These are phyloP conservation scores for Trichoderma aggressivum DNA, from an alignment of 2,329 filamentous ascomycete species.

Conservation along the genomic window DNA sequence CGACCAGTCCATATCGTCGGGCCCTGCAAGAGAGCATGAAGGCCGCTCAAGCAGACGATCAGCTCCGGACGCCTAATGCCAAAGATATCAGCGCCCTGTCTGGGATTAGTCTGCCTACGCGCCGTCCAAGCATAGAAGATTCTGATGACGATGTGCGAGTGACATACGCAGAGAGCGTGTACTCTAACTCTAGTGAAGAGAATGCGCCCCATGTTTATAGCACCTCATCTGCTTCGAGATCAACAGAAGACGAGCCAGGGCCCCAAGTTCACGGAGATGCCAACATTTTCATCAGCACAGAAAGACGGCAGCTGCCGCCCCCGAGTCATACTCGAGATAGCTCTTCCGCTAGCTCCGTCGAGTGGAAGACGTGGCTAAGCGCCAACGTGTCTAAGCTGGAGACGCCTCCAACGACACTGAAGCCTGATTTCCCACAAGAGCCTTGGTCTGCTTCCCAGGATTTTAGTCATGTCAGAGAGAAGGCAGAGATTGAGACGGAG, in stretches of 20 bases:
- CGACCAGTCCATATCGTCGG: constrained; percentile 54
- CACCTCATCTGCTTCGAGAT: neutral
- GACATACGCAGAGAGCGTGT: constrained; percentile 48
- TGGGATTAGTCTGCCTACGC: constrained; percentile 37
- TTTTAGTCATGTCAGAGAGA: constrained; percentile 46
- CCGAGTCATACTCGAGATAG: constrained; percentile 30
- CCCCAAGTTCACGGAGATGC: constrained; percentile 15
- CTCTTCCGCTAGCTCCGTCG: constrained; percentile 46
- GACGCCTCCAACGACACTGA: constrained; percentile 20
- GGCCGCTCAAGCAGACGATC: constrained; percentile 30
- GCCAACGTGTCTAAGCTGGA: constrained; percentile 50
- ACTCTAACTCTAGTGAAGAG: constrained; percentile 37
- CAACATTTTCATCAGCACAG: constrained; percentile 7
- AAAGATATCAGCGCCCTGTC: constrained; percentile 42
- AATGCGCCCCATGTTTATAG: constrained; percentile 9
- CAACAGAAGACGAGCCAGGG: neutral
- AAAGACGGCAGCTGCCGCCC: constrained; percentile 24
- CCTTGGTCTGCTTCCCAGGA: constrained; percentile 9
- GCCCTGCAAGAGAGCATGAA: constrained; percentile 48
- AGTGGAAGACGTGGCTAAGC: constrained; percentile 56
- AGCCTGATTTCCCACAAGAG: constrained; percentile 10
- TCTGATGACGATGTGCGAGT: constrained; percentile 38
- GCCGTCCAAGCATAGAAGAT: constrained; percentile 38
- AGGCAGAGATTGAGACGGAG: constrained; percentile 51
- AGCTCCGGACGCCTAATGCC: constrained; percentile 29